phyloP scores from a whole-genome alignment of 1,284 basidiomycete species.

The Ceratobasidium sp. region DNA sequence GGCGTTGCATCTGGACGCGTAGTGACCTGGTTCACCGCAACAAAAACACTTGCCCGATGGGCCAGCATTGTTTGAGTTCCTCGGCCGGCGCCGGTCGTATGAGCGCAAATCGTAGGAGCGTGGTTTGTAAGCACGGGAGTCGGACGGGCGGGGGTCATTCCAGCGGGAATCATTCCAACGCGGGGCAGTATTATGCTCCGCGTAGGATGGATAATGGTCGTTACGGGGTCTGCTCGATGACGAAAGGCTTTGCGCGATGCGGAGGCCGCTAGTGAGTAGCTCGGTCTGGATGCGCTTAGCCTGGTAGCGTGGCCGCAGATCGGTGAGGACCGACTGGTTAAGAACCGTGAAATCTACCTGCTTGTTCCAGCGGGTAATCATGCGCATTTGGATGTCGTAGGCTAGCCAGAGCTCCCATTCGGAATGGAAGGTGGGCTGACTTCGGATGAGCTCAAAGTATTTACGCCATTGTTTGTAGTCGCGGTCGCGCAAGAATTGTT shows the following conservation, averaged over 20 bases:
- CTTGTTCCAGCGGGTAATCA: neutral
- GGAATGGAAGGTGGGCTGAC: neutral
- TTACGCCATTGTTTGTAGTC: neutral
- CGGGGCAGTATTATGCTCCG: too few species aligned
- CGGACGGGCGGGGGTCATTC: neutral
- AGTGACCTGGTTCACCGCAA: neutral
- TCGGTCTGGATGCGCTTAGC: neutral
- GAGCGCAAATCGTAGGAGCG: neutral
- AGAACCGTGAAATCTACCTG: neutral
- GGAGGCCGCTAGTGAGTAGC: neutral
- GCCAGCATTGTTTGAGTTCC: neutral
- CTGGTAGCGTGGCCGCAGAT: neutral
- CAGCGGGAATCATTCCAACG: too few species aligned
- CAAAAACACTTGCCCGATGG: neutral
- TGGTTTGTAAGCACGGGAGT: neutral
- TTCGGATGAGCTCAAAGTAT: neutral
- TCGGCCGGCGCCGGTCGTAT: neutral
- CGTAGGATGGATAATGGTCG: too few species aligned
- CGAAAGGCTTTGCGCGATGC: neutral
- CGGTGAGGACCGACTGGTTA: neutral
- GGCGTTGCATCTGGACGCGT: too few species aligned
- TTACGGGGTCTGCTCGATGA: neutral
- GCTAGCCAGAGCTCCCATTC: constrained; percentile 12
- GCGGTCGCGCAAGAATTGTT: neutral
- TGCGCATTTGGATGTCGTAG: constrained; percentile 4